These are phyloP conservation scores for Termitomyces sp. DNA, from an alignment of 768 basidiomycete species.

Conservation along the genomic window DNA sequence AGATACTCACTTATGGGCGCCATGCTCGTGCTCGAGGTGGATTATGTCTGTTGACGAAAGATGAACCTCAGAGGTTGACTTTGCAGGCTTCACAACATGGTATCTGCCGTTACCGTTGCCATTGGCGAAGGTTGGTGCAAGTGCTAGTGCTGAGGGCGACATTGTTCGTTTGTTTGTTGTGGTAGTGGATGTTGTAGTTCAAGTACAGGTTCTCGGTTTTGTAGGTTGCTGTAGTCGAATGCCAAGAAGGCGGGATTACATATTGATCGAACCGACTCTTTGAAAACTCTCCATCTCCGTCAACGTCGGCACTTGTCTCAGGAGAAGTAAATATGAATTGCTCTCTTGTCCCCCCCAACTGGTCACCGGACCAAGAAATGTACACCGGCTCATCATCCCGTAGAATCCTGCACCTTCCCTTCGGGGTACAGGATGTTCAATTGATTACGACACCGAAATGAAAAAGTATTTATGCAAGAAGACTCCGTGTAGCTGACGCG, in stretches of 20 bases:
- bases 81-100: conserved; percentile 12
- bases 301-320: background rate
- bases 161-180: conserved; percentile 9
- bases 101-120: conserved; percentile 17
- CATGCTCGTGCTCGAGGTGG: conserved; percentile 72
- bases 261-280: conserved; percentile 5
- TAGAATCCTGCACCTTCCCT: background rate
- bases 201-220: background rate
- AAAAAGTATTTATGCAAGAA: background rate
- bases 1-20: conserved; percentile 84
- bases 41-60: conserved; percentile 69
- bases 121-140: conserved; percentile 14
- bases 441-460: background rate
- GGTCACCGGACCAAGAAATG: background rate
- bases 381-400: background rate
- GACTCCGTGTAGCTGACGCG: background rate
- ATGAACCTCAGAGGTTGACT: conserved; percentile 16
- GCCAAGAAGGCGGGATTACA: conserved; percentile 8
- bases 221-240: conserved; percentile 10
- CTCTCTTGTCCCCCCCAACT: background rate
- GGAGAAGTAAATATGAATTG: background rate
- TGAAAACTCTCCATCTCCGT: conserved; percentile 1
- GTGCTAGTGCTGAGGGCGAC: conserved; percentile 21
- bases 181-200: background rate
- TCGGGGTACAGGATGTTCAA: background rate